These are phyloP conservation scores for Rhodotorula sp. DNA, from an alignment of 1,284 basidiomycete genomes.

Conservation along the genomic window DNA sequence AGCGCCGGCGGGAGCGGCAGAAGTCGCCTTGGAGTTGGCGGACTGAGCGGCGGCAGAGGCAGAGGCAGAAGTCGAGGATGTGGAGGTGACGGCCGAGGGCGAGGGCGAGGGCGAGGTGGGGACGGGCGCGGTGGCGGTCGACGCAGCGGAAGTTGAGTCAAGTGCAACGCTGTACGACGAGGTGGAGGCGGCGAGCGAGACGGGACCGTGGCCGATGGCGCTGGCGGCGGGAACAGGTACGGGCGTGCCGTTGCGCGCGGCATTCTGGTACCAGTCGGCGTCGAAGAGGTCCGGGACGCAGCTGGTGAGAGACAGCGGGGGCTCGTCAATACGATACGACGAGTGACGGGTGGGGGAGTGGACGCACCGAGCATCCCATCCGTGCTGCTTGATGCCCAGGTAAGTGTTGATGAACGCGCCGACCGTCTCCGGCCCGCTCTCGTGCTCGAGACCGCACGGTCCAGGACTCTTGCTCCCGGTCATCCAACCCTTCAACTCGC, in stretches of 20 bases:
- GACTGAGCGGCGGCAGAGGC: background rate
- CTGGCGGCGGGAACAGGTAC: background rate
- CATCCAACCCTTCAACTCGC: constrained; percentile 14
- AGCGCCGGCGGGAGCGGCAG: no score
- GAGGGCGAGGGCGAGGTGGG: background rate
- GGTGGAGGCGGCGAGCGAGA: background rate
- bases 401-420: constrained; percentile 66
- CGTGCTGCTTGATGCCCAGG: constrained; percentile 47
- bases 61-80: background rate
- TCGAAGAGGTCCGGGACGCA: constrained; percentile 22
- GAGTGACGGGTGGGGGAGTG: background rate
- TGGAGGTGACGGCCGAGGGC: background rate
- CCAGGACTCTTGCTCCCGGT: constrained; percentile 25
- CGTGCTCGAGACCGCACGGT: constrained; percentile 73
- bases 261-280: constrained; percentile 21
- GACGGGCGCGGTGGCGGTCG: background rate
- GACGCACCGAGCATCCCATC: constrained; percentile 24
- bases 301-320: background rate
- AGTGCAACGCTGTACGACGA: background rate
- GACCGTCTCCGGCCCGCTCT: constrained; percentile 63
- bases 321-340: background rate
- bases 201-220: constrained; percentile 10
- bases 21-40: background rate
- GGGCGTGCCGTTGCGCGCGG: constrained; percentile 4
- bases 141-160: background rate